Conservation (phyloP, 2,329 filamentous ascomycete species). For the Hymenoscyphus occultus region DNA sequence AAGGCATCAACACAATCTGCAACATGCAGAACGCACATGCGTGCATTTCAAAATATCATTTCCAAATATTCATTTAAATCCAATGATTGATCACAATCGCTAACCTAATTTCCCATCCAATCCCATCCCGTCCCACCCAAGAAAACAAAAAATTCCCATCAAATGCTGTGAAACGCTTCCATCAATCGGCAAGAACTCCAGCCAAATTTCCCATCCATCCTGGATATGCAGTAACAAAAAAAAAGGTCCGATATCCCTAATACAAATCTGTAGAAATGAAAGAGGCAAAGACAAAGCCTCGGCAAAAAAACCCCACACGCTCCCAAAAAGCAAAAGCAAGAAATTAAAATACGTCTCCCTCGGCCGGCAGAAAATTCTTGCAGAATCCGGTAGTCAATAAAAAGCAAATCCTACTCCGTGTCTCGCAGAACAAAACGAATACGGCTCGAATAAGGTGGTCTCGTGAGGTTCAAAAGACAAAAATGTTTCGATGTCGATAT, state of each 20-base stretch:
- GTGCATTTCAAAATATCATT: not conserved
- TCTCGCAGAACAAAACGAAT: no score
- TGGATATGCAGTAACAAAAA: not conserved
- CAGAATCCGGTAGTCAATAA: not conserved
- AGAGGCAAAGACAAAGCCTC: not conserved
- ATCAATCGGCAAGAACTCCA: not conserved
- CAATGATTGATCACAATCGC: not conserved
- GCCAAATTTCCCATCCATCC: not conserved
- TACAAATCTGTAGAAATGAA: not conserved
- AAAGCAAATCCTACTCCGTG: not conserved
- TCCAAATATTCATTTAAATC: not conserved
- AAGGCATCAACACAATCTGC: no score
- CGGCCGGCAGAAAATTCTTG: not conserved
- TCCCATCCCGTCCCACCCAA: not conserved
- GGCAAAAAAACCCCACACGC: not conserved
- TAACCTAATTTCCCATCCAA: not conserved
- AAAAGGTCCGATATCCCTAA: slow-evolving; percentile 4
- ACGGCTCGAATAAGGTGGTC: no score
- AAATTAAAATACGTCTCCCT: not conserved
- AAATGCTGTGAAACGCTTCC: not conserved
- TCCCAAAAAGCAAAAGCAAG: not conserved
- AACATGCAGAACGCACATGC: not conserved
- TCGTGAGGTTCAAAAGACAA: no score
- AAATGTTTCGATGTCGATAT: no score
- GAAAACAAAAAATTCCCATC: not conserved